Evolutionary conservation across 2,329 filamentous ascomycete species (phyloP).

Genomic region (Cercospora citrullina): DNA sequence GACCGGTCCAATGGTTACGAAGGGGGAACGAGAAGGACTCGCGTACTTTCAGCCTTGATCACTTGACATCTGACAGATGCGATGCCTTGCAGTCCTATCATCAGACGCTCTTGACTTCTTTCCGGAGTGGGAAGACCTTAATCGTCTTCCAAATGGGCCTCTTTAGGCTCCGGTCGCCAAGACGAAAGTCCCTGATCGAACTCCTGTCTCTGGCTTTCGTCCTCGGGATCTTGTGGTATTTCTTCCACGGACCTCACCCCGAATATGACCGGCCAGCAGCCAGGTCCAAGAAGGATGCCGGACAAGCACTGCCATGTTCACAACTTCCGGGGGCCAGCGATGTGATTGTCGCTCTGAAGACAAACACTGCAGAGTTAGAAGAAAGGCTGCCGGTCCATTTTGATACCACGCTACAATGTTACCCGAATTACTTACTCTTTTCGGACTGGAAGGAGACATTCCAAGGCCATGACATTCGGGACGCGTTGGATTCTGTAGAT

Average conservation of each 20-base stretch:
- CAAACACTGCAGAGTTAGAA: constrained; percentile 37
- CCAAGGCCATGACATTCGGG: constrained; percentile 38
- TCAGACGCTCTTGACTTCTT: too few relatives aligned
- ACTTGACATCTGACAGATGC: neutral
- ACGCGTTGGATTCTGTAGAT: constrained; percentile 30
- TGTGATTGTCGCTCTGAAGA: constrained; percentile 54
- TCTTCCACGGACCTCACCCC: constrained; percentile 13
- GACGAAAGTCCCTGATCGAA: constrained; percentile 15
- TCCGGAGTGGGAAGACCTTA: neutral
- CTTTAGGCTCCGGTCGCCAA: constrained; percentile 5
- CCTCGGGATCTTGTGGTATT: constrained; percentile 9
- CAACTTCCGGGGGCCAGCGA: constrained; percentile 44
- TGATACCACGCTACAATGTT: constrained; percentile 39
- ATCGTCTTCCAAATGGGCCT: neutral
- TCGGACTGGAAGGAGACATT: constrained; percentile 42
- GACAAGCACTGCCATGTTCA: constrained; percentile 21
- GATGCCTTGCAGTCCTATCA: neutral
- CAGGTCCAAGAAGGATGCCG: constrained; percentile 9
- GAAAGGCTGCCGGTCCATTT: constrained; percentile 37
- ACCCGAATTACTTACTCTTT: constrained; percentile 40
- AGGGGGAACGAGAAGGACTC: neutral
- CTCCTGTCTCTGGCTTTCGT: constrained; percentile 11
- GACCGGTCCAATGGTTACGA: neutral
- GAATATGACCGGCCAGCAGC: constrained; percentile 12
- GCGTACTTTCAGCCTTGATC: neutral